Percentiles rank a stretch among this genome's conserved stretches.
These are phyloP conservation scores for Glaciozyma martinii DNA, from an alignment of 768 basidiomycete species.

Conservation along the genomic window DNA sequence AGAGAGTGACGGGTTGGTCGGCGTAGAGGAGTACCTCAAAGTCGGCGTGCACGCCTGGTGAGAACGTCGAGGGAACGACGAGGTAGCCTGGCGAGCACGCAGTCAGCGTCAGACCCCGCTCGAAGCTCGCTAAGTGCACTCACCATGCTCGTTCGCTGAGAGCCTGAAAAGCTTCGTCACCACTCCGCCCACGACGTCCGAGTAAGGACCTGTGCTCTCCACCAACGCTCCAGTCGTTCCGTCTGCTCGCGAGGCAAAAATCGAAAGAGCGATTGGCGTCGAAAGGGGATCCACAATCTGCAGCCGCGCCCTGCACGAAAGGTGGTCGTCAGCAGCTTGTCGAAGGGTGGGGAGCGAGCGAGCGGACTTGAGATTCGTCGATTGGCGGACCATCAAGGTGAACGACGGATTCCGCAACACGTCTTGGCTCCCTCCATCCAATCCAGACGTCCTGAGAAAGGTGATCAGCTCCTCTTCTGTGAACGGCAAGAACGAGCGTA, in stretches of 20 bases:
- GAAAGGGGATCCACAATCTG: conserved; percentile 48
- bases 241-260: conserved; percentile 53
- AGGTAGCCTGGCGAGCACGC: conserved; percentile 59
- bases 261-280: conserved; percentile 47
- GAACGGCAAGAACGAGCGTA: conserved; percentile 37
- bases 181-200: conserved; percentile 65
- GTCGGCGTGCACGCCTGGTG: conserved; percentile 49
- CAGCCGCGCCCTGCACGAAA: conserved; percentile 54
- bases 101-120: conserved; percentile 41
- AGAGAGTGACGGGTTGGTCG: conserved; percentile 7
- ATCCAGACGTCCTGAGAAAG: not conserved
- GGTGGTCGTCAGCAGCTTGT: not conserved
- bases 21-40: conserved; percentile 47
- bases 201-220: conserved; percentile 69
- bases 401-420: not conserved
- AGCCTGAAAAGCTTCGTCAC: conserved; percentile 38
- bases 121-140: conserved; percentile 17
- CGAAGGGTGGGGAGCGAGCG: not conserved
- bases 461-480: not conserved
- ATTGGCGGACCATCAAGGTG: not conserved
- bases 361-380: not conserved
- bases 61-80: conserved; percentile 63
- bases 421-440: conserved; percentile 44
- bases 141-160: conserved; percentile 8
- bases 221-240: conserved; percentile 41